A percentile compares a stretch with the other conserved stretches of the same genome.
Evolutionary conservation across 768 basidiomycete genomes (phyloP).

Genomic region (Porphyrellus cyaneotinctus): DNA sequence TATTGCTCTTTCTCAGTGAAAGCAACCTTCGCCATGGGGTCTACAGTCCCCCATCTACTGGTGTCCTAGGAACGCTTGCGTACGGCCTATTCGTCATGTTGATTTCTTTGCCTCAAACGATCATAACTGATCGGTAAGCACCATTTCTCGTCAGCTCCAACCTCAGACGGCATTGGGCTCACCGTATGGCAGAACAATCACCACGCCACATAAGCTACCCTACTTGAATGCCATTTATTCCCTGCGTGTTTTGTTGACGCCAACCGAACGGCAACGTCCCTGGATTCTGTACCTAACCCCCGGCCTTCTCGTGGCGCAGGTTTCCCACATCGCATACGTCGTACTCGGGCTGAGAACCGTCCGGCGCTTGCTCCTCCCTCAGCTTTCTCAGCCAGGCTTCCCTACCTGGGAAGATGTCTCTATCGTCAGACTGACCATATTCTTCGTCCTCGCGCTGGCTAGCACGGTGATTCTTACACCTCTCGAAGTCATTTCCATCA

Average conservation of each 20-base stretch:
- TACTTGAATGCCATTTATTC: conserved; percentile 56
- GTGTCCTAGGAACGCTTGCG: conserved; percentile 55
- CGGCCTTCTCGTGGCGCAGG: conserved; percentile 46
- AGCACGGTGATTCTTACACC: conserved; percentile 64
- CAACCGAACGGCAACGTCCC: conserved; percentile 72
- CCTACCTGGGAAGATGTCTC: conserved; percentile 42
- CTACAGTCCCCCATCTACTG: conserved; percentile 60
- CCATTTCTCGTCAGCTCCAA: not conserved
- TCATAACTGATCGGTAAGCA: conserved; percentile 72
- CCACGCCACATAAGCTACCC: conserved; percentile 73
- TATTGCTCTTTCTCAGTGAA: conserved; percentile 56
- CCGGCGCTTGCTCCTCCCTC: conserved; percentile 56
- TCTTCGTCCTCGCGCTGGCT: conserved; percentile 50
- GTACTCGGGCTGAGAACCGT: conserved; percentile 41
- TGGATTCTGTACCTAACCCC: conserved; percentile 83
- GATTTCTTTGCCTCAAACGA: conserved; percentile 61
- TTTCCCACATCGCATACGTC: conserved; percentile 43
- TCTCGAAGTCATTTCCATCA: conserved; percentile 73
- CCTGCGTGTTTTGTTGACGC: conserved; percentile 69
- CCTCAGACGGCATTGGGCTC: not conserved
- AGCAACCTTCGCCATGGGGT: conserved; percentile 57
- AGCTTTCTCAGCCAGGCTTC: conserved; percentile 36
- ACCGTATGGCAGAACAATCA: conserved; percentile 57
- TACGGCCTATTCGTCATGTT: conserved; percentile 67
- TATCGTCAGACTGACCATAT: conserved; percentile 47